Evolutionary conservation across 2,329 filamentous ascomycete species (phyloP).

Genomic region (Chrysoporthe puriensis): DNA sequence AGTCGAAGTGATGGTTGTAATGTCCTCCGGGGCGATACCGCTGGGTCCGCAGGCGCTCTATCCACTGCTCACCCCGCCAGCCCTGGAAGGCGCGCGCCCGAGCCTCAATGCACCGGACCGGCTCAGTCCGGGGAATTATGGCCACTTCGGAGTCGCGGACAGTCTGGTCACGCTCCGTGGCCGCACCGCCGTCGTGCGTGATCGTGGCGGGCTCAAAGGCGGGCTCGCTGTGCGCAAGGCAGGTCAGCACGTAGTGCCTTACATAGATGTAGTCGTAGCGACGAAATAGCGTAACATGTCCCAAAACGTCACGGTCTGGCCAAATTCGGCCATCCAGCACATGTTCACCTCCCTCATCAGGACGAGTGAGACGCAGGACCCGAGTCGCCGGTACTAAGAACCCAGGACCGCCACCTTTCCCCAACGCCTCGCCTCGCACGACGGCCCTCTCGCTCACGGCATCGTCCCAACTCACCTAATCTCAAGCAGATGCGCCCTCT

Average conservation of each 20-base stretch:
- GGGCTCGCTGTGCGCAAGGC: slow-evolving; percentile 42
- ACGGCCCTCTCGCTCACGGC: neutral
- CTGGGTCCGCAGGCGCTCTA: slow-evolving; percentile 57
- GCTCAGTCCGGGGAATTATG: slow-evolving; percentile 50
- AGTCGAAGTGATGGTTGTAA: slow-evolving; percentile 60
- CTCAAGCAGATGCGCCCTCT: slow-evolving; percentile 52
- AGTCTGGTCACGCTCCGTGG: slow-evolving; percentile 44
- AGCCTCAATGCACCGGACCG: slow-evolving; percentile 51
- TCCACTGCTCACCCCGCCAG: slow-evolving; percentile 56
- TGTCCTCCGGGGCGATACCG: slow-evolving; percentile 52
- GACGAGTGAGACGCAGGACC: slow-evolving; percentile 9
- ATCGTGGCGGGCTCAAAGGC: slow-evolving; percentile 55
- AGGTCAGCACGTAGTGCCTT: neutral
- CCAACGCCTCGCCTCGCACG: neutral
- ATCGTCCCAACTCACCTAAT: slow-evolving; percentile 48
- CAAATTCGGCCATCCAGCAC: neutral
- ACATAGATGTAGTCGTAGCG: neutral
- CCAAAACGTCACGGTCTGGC: slow-evolving; percentile 3
- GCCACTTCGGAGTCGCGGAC: slow-evolving; percentile 58
- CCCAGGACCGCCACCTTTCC: neutral
- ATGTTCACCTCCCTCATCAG: slow-evolving; percentile 7
- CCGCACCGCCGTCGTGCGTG: slow-evolving; percentile 50
- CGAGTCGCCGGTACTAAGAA: neutral
- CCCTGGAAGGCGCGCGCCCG: slow-evolving; percentile 54
- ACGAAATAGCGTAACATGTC: neutral